Evolutionary conservation across 2,329 filamentous ascomycete species (phyloP), one percentile per base, ranked within the genome.

Genomic region (Phoma sp.): DNA sequence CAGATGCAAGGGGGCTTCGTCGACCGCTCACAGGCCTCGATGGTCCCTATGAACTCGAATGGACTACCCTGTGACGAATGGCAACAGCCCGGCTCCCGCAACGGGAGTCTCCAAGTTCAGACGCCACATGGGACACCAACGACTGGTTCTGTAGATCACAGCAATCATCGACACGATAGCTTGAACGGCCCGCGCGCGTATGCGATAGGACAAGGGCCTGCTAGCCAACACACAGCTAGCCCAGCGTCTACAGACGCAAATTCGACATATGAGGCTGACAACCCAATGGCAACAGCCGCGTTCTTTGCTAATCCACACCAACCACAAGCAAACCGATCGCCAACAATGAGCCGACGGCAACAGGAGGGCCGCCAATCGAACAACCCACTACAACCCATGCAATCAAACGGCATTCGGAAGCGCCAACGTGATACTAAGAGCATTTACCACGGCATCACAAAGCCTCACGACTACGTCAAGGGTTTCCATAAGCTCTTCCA

Each of bases 401-500:
- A 71, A 43, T 66, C 65, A 10, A 76, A 73, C 50, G 65, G 62
- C 9, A 43, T 69, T 61, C 70, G 75, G 33, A 86, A 83, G 67
- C 80, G 82, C 32, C 80, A 82, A 45, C 81, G 83, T 35, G 91
- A 97, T 68, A 89, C 93, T 4, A 93, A 91, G 0, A 84, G 86
- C 43, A 91, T 98, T 50, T 99, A 98, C 74, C 87, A 93, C 58
- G 89, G 86, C 36, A 91, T 99, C 67, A 92, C 89, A 58, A 89
- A 95, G 67, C 93, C 95, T 4, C 97, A 98, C 70, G 88, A 90
- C 8, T 98, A 98, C 69, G 92, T 93, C 1, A 85, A 86, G 38
- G 91, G 91, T 18, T 98, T 96, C 73, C 95, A 99, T 75, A 89
- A 88, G 60, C 84, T 98, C 59, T 91, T 92, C 38, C 87, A 87